Evolutionary conservation across 1,139 yeast species (phyloP).

Genomic region (Cylindricascospora bacillispora): DNA sequence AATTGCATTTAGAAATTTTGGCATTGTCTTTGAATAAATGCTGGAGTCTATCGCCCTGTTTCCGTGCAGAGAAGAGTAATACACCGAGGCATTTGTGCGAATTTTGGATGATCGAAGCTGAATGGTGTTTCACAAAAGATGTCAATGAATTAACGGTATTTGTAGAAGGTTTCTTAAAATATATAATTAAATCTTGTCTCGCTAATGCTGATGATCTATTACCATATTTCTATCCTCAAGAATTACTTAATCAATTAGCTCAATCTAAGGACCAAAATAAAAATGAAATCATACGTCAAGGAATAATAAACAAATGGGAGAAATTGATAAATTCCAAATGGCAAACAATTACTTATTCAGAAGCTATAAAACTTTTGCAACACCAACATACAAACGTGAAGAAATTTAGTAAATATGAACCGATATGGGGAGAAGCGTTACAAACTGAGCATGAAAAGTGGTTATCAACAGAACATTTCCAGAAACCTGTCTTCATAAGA

Average conservation of each 20-base stretch:
- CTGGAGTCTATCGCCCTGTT: constrained; percentile 86
- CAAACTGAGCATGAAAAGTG: constrained; percentile 86
- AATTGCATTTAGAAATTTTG: constrained; percentile 75
- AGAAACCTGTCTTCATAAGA: constrained; percentile 76
- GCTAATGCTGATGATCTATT: constrained; percentile 27
- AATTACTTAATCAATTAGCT: constrained; percentile 4
- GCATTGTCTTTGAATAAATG: constrained; percentile 67
- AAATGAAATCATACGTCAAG: constrained; percentile 18
- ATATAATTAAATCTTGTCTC: constrained; percentile 33
- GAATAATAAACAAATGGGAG: constrained; percentile 22
- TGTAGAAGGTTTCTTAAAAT: constrained; percentile 57
- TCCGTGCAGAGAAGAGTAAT: constrained; percentile 85
- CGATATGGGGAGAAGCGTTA: constrained; percentile 61
- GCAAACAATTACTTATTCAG: constrained; percentile 61
- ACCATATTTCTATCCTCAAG: constrained; percentile 32
- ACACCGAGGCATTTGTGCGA: constrained; percentile 88
- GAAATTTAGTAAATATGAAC: constrained; percentile 24
- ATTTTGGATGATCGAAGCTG: constrained; percentile 98
- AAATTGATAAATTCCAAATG: constrained; percentile 31
- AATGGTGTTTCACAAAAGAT: constrained; percentile 51
- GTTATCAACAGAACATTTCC: constrained; percentile 58
- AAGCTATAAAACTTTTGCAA: constrained; percentile 49
- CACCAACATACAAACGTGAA: constrained; percentile 8
- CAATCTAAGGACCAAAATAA: constrained; percentile 7
- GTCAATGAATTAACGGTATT: constrained; percentile 51